Conservation (phyloP, 257 asterid genomes). For the Salvia hispanica region DNA sequence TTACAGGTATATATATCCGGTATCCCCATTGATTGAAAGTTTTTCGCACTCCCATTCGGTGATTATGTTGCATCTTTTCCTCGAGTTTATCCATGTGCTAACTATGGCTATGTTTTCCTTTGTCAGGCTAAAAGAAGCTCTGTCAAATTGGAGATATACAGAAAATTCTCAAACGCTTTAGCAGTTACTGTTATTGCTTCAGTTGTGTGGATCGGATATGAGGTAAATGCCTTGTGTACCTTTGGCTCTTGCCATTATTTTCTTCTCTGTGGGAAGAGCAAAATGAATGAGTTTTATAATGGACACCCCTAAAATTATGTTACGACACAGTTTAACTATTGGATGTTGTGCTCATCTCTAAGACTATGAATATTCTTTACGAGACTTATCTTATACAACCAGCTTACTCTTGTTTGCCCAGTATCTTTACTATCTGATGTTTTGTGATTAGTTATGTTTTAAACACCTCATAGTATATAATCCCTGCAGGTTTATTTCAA, state of each 20-base stretch:
- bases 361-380: not conserved
- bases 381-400: not conserved
- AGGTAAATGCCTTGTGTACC: slow-evolving; percentile 52
- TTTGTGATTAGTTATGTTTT: slow-evolving; percentile 13
- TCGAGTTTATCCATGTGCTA: slow-evolving; percentile 23
- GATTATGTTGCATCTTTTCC: slow-evolving; percentile 24
- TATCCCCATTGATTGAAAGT: not conserved
- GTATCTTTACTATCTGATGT: not conserved
- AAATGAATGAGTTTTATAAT: slow-evolving; percentile 13
- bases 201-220: slow-evolving; percentile 91
- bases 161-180: slow-evolving; percentile 91
- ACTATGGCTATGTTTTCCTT: slow-evolving; percentile 24
- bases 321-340: not conserved
- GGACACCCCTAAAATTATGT: not conserved
- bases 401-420: not conserved
- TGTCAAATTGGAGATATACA: slow-evolving; percentile 81
- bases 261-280: slow-evolving; percentile 5
- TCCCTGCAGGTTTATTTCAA: slow-evolving; percentile 80
- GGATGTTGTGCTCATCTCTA: slow-evolving; percentile 14
- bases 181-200: slow-evolving; percentile 78
- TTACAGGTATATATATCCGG: slow-evolving; percentile 59
- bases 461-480: slow-evolving; percentile 10
- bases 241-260: not conserved
- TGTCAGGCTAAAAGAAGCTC: slow-evolving; percentile 92
- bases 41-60: not conserved